A percentile compares a stretch with the other conserved stretches of the same genome.
Evolutionary conservation across 768 basidiomycete genomes (phyloP).

Genomic region (Russula brevipes): DNA sequence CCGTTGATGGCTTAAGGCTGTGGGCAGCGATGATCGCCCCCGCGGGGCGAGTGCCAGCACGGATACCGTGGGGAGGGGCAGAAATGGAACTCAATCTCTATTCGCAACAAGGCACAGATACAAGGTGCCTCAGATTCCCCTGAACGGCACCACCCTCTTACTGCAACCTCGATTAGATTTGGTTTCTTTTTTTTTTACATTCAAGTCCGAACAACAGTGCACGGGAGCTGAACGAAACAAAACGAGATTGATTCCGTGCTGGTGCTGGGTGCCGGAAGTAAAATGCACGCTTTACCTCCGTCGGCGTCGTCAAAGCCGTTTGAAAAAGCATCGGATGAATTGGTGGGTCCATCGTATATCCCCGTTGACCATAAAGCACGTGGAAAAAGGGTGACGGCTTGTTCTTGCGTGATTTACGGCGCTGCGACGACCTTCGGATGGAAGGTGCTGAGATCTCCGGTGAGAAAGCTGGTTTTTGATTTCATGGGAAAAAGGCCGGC

Average conservation of each 20-base stretch:
- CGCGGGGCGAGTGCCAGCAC: too few species aligned
- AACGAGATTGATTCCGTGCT: background rate
- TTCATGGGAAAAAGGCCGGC: background rate
- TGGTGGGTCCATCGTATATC: background rate
- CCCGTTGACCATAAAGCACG: background rate
- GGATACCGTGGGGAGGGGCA: too few species aligned
- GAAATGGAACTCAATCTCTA: too few species aligned
- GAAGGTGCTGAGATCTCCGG: background rate
- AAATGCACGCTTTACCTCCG: background rate
- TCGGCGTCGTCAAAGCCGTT: background rate
- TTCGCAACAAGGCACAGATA: too few species aligned
- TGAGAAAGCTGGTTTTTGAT: background rate
- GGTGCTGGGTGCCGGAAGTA: too few species aligned
- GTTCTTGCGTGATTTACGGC: background rate
- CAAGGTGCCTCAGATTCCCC: too few species aligned
- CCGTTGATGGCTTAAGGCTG: too few species aligned
- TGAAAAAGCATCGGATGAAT: background rate
- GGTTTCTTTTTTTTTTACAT: background rate
- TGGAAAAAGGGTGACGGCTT: background rate
- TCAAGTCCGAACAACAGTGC: background rate
- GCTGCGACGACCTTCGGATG: background rate
- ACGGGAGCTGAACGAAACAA: too few species aligned
- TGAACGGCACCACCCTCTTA: too few species aligned
- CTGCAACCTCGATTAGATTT: too few species aligned
- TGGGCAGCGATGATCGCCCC: too few species aligned